Conservation (phyloP, 2,329 filamentous ascomycete genomes). For the Paramyrothecium sp. region DNA sequence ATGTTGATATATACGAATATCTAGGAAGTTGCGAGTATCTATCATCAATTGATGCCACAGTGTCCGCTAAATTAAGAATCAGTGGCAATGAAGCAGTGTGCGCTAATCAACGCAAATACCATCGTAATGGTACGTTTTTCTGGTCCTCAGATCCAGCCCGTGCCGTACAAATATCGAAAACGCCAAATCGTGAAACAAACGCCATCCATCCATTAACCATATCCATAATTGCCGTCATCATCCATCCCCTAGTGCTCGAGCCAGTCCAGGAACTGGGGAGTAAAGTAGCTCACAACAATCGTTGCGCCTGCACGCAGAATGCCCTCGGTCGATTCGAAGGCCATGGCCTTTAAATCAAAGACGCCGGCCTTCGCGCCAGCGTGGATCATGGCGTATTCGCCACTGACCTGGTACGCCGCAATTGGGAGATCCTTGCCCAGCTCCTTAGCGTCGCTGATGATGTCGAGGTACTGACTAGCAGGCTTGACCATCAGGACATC, state of each 20-base stretch:
- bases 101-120: no score
- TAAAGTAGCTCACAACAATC: constrained; percentile 93
- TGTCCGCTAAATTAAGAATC: no score
- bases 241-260: constrained; percentile 44
- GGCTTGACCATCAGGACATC: constrained; percentile 99
- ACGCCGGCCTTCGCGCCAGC: constrained; percentile 94
- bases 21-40: no score
- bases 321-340: constrained; percentile 89
- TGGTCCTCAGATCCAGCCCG: no score
- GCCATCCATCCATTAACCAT: not conserved
- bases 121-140: no score
- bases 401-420: constrained; percentile 94
- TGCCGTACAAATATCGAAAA: no score
- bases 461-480: constrained; percentile 91
- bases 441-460: constrained; percentile 96
- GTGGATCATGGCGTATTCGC: constrained; percentile 97
- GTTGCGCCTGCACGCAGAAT: constrained; percentile 91
- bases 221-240: constrained; percentile 4
- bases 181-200: not conserved
- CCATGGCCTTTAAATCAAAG: constrained; percentile 92
- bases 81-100: no score
- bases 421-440: constrained; percentile 88
- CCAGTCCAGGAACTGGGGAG: constrained; percentile 74
- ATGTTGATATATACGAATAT: no score
- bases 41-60: no score